These are phyloP conservation scores for Backusella morwellensis DNA, from an alignment of 192 early-diverging fungal species.

Conservation along the genomic window DNA sequence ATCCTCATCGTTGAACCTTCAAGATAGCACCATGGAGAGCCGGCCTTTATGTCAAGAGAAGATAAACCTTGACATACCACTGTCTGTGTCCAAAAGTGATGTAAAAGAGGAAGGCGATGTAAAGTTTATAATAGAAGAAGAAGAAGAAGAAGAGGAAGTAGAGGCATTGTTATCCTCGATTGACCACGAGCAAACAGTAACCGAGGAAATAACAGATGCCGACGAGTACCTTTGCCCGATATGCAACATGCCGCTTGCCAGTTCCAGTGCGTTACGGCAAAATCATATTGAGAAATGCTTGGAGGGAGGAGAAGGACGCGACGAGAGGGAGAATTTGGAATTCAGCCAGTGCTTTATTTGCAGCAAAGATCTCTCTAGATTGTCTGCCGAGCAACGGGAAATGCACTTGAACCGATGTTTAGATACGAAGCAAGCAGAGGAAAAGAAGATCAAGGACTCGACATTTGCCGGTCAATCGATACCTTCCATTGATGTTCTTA, in stretches of 20 bases:
- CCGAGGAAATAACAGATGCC: not conserved
- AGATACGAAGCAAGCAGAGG: not conserved
- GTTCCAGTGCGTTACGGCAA: not conserved
- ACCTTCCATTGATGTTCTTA: not conserved
- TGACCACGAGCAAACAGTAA: not conserved
- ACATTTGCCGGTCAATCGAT: not conserved
- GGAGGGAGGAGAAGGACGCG: not conserved
- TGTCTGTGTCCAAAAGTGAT: not conserved
- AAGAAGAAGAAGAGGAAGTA: not conserved
- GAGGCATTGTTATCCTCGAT: not conserved
- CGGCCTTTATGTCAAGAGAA: not conserved
- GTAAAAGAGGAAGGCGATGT: not conserved
- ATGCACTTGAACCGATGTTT: not conserved
- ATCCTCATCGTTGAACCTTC: not conserved
- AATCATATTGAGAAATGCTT: slow-evolving; percentile 1
- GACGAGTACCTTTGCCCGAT: slow-evolving; percentile 5
- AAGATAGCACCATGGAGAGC: not conserved
- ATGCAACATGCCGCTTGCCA: not conserved
- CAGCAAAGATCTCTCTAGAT: not conserved
- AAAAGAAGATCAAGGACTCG: not conserved
- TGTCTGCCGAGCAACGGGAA: not conserved
- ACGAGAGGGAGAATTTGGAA: not conserved
- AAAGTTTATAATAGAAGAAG: not conserved
- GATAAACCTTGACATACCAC: not conserved
- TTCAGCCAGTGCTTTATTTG: slow-evolving; percentile 1